Conservation (phyloP, 192 early-diverging fungal species). For the Phlyctochytrium bullatum region DNA sequence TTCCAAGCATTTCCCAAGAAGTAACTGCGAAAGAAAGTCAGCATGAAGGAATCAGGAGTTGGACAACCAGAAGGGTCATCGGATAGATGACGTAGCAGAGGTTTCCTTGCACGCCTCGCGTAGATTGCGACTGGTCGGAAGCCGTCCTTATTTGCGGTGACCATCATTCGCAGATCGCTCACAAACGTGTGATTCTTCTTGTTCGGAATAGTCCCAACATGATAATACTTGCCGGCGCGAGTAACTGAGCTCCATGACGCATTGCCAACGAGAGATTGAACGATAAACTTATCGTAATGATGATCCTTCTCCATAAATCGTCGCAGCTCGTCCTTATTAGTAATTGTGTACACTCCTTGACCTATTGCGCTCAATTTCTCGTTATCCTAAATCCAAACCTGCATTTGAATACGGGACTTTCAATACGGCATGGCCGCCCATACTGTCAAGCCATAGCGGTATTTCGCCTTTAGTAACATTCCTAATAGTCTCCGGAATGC, state of each 20-base stretch:
- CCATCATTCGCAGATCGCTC: slow-evolving; percentile 83
- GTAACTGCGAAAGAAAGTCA: slow-evolving; percentile 37
- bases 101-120: slow-evolving; percentile 72
- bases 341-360: slow-evolving; percentile 90
- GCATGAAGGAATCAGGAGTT: slow-evolving; percentile 15
- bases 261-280: slow-evolving; percentile 84
- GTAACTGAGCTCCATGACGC: slow-evolving; percentile 77
- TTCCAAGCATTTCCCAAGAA: slow-evolving; percentile 91
- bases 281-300: slow-evolving; percentile 90
- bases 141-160: slow-evolving; percentile 68
- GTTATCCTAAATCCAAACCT: slow-evolving; percentile 16
- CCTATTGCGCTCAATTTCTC: slow-evolving; percentile 4
- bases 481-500: slow-evolving; percentile 80
- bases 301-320: slow-evolving; percentile 75
- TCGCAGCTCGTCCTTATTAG: slow-evolving; percentile 70
- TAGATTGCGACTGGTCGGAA: slow-evolving; percentile 83
- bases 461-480: slow-evolving; percentile 80
- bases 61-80: slow-evolving; percentile 41
- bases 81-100: slow-evolving; percentile 56
- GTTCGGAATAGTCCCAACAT: slow-evolving; percentile 89
- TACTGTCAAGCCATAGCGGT: slow-evolving; percentile 74
- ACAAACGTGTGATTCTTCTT: slow-evolving; percentile 86
- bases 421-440: slow-evolving; percentile 83
- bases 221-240: slow-evolving; percentile 76
- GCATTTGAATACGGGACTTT: slow-evolving; percentile 88